phyloP scores from a whole-genome alignment of 2,329 filamentous ascomycete genomes.

The Chaetomiaceae sp. region DNA sequence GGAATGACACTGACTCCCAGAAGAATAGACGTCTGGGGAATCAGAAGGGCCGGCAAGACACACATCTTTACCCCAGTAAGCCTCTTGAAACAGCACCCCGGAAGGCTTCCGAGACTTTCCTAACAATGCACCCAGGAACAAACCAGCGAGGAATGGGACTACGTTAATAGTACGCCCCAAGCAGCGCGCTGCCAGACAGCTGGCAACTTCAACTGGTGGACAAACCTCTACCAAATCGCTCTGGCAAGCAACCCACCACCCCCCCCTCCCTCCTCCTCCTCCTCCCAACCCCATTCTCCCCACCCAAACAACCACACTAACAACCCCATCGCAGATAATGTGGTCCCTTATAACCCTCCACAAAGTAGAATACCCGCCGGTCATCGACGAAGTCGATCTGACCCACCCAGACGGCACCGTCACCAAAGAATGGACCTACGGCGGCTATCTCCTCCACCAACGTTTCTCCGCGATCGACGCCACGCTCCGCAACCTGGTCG shows the following conservation, averaged over 20 bases:
- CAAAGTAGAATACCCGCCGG: constrained; percentile 32
- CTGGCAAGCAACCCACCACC: not conserved
- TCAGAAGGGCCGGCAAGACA: constrained; percentile 8
- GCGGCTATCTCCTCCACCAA: constrained; percentile 1
- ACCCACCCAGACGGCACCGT: not conserved
- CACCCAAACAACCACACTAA: not conserved
- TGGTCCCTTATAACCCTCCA: constrained; percentile 32
- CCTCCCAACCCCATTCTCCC: too few relatives aligned
- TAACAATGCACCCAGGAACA: constrained; percentile 6
- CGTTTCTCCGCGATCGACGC: not conserved
- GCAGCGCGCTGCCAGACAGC: not conserved
- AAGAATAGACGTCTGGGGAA: too few relatives aligned
- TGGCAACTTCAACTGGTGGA: constrained; percentile 19
- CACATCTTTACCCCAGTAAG: constrained; percentile 7
- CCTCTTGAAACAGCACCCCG: too few relatives aligned
- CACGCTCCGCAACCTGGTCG: constrained; percentile 7
- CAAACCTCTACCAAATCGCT: constrained; percentile 16
- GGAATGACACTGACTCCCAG: too few relatives aligned
- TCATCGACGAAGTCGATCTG: constrained; percentile 18
- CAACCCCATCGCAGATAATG: constrained; percentile 3
- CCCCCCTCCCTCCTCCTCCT: too few relatives aligned
- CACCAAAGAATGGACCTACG: constrained; percentile 8
- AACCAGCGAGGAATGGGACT: constrained; percentile 16
- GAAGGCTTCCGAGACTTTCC: too few relatives aligned
- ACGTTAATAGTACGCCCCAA: constrained; percentile 2